Evolutionary conservation across 2,329 filamentous ascomycete genomes (phyloP).

Genomic region (Exophiala viscosa): DNA sequence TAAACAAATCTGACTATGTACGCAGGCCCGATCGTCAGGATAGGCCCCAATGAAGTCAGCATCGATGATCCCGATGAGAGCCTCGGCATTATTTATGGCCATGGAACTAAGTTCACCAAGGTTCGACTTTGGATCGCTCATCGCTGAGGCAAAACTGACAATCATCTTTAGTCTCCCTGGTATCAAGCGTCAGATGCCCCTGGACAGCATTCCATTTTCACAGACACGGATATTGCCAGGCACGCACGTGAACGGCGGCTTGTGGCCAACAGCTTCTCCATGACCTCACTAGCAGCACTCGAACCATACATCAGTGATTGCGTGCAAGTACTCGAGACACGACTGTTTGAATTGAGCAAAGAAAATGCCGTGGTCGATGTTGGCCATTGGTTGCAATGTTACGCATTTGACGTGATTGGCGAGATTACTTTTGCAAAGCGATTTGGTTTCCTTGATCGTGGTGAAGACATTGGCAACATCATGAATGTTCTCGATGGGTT

Average conservation of each 20-base stretch:
- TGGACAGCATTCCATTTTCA: slow-evolving; percentile 63
- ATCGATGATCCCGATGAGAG: slow-evolving; percentile 38
- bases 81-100: slow-evolving; percentile 9
- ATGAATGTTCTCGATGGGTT: slow-evolving; percentile 33
- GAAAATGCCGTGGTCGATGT: slow-evolving; percentile 33
- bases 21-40: slow-evolving; percentile 7
- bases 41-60: slow-evolving; percentile 9
- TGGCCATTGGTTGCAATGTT: slow-evolving; percentile 66
- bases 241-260: slow-evolving; percentile 64
- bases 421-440: slow-evolving; percentile 33
- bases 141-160: neutral
- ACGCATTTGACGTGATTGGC: slow-evolving; percentile 58
- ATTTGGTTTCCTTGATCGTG: slow-evolving; percentile 31
- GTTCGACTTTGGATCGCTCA: neutral
- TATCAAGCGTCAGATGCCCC: slow-evolving; percentile 57
- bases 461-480: slow-evolving; percentile 32
- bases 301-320: slow-evolving; percentile 52
- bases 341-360: slow-evolving; percentile 37
- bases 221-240: slow-evolving; percentile 68
- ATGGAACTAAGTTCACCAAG: slow-evolving; percentile 9
- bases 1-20: too few species aligned
- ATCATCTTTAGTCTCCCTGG: neutral
- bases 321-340: slow-evolving; percentile 37
- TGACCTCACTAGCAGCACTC: slow-evolving; percentile 9
- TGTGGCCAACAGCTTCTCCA: slow-evolving; percentile 58